Evolutionary conservation across 169 alveolate genomes (phyloP).

Genomic region (Cyclospora cayetanensis): DNA sequence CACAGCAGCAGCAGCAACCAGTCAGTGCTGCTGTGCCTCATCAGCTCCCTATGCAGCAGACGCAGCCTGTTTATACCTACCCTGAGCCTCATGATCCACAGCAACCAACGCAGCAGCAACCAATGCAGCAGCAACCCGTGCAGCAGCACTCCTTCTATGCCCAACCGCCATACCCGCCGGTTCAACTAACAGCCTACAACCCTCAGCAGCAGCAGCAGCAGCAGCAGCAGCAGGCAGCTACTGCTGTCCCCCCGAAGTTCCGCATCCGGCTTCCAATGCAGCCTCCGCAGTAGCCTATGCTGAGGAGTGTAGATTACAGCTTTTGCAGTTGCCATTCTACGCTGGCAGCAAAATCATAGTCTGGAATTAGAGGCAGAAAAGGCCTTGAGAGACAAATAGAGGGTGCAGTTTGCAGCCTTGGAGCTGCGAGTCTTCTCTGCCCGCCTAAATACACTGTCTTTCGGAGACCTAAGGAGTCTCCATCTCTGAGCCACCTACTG

Average conservation of each 20-base stretch:
- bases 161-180: neutral
- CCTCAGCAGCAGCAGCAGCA: neutral
- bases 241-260: neutral
- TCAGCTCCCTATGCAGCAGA: slow-evolving; percentile 2
- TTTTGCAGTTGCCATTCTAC: too few relatives aligned
- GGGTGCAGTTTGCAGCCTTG: too few relatives aligned
- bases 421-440: too few relatives aligned
- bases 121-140: too few relatives aligned
- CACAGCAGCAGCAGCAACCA: neutral
- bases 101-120: neutral
- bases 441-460: too few relatives aligned
- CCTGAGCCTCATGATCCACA: neutral
- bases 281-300: neutral
- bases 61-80: neutral
- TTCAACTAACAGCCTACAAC: neutral
- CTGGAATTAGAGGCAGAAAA: too few relatives aligned
- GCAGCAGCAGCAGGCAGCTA: neutral
- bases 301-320: too few relatives aligned
- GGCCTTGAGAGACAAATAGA: too few relatives aligned
- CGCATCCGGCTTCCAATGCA: slow-evolving; percentile 25
- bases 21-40: neutral
- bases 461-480: too few relatives aligned
- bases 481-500: too few relatives aligned
- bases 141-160: neutral
- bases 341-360: too few relatives aligned